Evolutionary conservation across 441 rosid genomes (phyloP), one percentile per base, ranked within the genome.

Genomic region (Corymbia calophylla): DNA sequence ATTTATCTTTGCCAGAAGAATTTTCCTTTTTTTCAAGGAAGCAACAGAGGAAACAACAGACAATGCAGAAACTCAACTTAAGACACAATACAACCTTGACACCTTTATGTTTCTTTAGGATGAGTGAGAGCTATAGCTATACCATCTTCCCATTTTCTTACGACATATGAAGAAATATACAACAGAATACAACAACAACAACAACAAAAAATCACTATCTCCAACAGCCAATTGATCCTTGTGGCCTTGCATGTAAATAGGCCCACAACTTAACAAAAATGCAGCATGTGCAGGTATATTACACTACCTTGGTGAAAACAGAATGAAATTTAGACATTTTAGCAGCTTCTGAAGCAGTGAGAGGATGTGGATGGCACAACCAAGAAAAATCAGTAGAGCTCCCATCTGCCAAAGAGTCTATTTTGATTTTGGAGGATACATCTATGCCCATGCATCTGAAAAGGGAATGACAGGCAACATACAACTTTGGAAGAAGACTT

Each of bases 401-500:
- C 89, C 92, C 91, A 56, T 70, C 91, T 53, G 88, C 89, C 85
- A 85, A 60, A 81, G 90, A 90, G 70, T 90, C 91, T 62, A 88
- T 68, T 86, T 64, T 81, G 88, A 86, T 90, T 90, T 90, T 91
- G 53, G 93, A 82, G 90, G 93, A 91, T 85, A 88, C 88, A 89
- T 86, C 91, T 47, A 58, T 84, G 86, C 87, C 90, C 94, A 93
- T 92, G 91, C 90, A 93, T 90, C 95, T 94, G 93, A 93, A 95
- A 91, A 98, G 96, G 90, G 94, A 91, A 89, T 92, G 94, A 92
- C 98, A 97, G 54, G 92, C 94, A 82, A 91, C 92, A 87, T 95
- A 91, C 92, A 97, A 89, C 93, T 94, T 93, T 86, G 97, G 93
- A 77, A 95, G 91, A 73, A 96, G 87, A 92, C 93, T 92, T 90